These are phyloP conservation scores for Suillus spraguei DNA, from an alignment of 768 basidiomycete genomes.

Conservation along the genomic window DNA sequence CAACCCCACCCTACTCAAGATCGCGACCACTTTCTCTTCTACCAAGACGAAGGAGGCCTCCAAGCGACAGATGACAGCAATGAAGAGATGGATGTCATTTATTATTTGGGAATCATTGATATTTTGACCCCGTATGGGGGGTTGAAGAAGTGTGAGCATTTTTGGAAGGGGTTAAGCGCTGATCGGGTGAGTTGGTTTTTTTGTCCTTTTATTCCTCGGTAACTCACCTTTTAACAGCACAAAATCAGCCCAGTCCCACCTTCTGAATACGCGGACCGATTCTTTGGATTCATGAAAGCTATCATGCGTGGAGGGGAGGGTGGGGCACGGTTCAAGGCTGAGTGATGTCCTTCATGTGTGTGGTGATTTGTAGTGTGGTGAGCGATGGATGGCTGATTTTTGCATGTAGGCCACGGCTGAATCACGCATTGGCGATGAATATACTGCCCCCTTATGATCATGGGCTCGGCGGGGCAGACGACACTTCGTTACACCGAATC, in stretches of 20 bases:
- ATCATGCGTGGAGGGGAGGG: constrained; percentile 83
- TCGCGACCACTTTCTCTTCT: constrained; percentile 81
- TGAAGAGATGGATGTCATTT: constrained; percentile 71
- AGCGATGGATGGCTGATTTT: not conserved
- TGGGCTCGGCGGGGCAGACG: not conserved
- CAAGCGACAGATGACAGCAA: constrained; percentile 90
- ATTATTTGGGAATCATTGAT: constrained; percentile 96
- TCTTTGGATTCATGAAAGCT: constrained; percentile 84
- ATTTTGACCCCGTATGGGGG: constrained; percentile 88
- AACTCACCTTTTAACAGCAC: constrained; percentile 52
- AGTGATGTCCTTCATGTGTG: constrained; percentile 24
- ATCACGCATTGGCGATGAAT: not conserved
- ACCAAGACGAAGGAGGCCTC: constrained; percentile 94
- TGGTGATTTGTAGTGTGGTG: not conserved
- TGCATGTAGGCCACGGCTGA: not conserved
- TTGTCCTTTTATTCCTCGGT: not conserved
- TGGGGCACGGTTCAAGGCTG: constrained; percentile 50
- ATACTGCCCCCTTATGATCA: not conserved
- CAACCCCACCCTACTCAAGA: constrained; percentile 17
- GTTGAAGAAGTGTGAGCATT: constrained; percentile 81
- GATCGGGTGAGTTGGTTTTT: constrained; percentile 70
- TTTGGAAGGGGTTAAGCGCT: constrained; percentile 89
- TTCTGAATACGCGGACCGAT: constrained; percentile 83
- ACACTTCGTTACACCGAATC: too few relatives aligned
- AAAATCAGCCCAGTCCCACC: constrained; percentile 95